Evolutionary conservation across 345 rosid genomes (phyloP).

Genomic region (Lepidium africanum): DNA sequence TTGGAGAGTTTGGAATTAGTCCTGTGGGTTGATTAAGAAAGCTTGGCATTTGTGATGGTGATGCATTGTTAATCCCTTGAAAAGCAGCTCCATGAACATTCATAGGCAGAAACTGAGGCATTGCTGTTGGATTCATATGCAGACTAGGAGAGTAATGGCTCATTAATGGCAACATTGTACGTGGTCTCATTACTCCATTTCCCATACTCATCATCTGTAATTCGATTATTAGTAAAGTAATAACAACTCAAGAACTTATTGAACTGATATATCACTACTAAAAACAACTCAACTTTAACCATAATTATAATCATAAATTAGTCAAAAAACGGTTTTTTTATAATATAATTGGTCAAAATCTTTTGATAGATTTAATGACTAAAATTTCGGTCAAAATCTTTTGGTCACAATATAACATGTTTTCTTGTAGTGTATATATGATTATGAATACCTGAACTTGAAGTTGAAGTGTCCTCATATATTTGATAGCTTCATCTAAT

Average conservation of each 20-base stretch:
- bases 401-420: too few relatives aligned
- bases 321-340: too few relatives aligned
- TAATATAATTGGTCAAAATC: too few relatives aligned
- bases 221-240: background rate
- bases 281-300: too few relatives aligned
- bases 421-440: background rate
- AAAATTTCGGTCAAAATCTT: too few relatives aligned
- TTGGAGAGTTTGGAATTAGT: slow-evolving; percentile 3
- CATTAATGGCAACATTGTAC: slow-evolving; percentile 13
- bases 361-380: too few relatives aligned
- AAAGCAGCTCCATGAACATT: background rate
- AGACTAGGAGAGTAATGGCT: slow-evolving; percentile 14
- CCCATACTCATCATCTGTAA: slow-evolving; percentile 58
- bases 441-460: slow-evolving; percentile 57
- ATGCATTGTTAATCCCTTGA: background rate
- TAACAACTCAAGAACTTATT: background rate
- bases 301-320: too few relatives aligned
- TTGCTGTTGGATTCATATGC: slow-evolving; percentile 1
- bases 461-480: slow-evolving; percentile 59
- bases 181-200: slow-evolving; percentile 30
- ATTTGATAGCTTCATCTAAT: slow-evolving; percentile 66
- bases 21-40: slow-evolving; percentile 2
- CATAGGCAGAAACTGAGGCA: slow-evolving; percentile 6
- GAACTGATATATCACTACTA: too few relatives aligned
- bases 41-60: slow-evolving; percentile 2